These are phyloP conservation scores for Candida tammaniensis DNA, from an alignment of 805 yeast species.

Conservation along the genomic window DNA sequence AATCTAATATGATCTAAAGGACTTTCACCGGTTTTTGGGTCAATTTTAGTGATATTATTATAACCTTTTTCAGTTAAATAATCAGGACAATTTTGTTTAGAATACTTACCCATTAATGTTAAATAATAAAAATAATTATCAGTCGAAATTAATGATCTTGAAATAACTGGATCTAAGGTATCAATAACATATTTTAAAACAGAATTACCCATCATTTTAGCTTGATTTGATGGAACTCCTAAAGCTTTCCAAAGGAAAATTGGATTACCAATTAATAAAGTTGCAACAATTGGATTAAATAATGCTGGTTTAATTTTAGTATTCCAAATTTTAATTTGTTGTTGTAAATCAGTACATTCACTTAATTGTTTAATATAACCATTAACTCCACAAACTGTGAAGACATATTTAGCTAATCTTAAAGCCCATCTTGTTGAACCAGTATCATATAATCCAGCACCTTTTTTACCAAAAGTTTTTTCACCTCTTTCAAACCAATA, in stretches of 20 bases:
- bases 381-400: slow-evolving; percentile 52
- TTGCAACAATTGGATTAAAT: slow-evolving; percentile 67
- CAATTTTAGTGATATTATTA: slow-evolving; percentile 41
- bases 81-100: slow-evolving; percentile 68
- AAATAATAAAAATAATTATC: slow-evolving; percentile 82
- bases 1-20: slow-evolving; percentile 70
- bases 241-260: slow-evolving; percentile 84
- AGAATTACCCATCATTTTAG: slow-evolving; percentile 72
- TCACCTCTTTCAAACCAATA: slow-evolving; percentile 71
- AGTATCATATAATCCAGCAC: slow-evolving; percentile 71
- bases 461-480: slow-evolving; percentile 50
- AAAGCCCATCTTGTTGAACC: slow-evolving; percentile 88
- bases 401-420: slow-evolving; percentile 60
- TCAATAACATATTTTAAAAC: slow-evolving; percentile 70
- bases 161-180: slow-evolving; percentile 73
- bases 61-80: slow-evolving; percentile 63
- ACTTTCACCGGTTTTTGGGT: slow-evolving; percentile 26
- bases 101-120: slow-evolving; percentile 59
- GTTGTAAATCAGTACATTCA: slow-evolving; percentile 52
- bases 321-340: slow-evolving; percentile 67
- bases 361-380: slow-evolving; percentile 55
- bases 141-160: slow-evolving; percentile 56
- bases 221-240: slow-evolving; percentile 87
- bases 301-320: slow-evolving; percentile 62
- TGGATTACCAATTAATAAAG: slow-evolving; percentile 73